These are phyloP conservation scores for Globisporangium apiculatum DNA, from an alignment of 352 stramenopile species.

Conservation along the genomic window DNA sequence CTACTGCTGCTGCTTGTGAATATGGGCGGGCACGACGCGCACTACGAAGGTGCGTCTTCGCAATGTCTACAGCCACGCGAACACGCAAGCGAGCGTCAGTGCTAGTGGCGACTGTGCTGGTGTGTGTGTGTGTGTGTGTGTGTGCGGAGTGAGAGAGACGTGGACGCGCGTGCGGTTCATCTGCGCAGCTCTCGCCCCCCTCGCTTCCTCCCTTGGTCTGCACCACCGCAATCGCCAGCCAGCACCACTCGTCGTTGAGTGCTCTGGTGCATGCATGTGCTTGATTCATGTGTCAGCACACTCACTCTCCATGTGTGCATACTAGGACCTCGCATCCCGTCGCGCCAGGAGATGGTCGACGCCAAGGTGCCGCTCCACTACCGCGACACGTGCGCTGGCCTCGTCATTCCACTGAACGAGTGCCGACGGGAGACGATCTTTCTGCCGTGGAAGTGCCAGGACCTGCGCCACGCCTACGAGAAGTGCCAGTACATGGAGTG, in stretches of 20 bases:
- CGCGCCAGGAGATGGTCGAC: constrained; percentile 91
- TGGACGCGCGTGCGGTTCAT: too few species aligned
- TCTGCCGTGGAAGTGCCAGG: constrained; percentile 93
- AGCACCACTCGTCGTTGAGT: neutral
- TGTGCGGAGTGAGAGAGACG: too few species aligned
- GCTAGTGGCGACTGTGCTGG: neutral
- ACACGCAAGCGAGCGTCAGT: neutral
- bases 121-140: too few species aligned
- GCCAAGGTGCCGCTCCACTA: constrained; percentile 91
- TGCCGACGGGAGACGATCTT: constrained; percentile 92
- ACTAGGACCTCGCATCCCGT: constrained; percentile 62
- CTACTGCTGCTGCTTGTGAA: constrained; percentile 20
- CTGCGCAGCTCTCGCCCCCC: neutral
- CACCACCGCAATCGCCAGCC: neutral
- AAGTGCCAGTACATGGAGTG: constrained; percentile 96
- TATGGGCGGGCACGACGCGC: constrained; percentile 53
- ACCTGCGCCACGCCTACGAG: constrained; percentile 97
- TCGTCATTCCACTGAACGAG: constrained; percentile 95
- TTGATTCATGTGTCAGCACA: neutral
- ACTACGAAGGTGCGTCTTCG: constrained; percentile 51
- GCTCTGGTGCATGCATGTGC: neutral
- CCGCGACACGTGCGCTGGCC: constrained; percentile 93
- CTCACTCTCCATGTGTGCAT: constrained; percentile 3
- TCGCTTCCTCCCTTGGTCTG: neutral
- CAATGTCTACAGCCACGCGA: too few species aligned